Evolutionary conservation across 257 asterid species (phyloP), one percentile per base, ranked within the genome.

Genomic region (Gynochthodes officinalis): DNA sequence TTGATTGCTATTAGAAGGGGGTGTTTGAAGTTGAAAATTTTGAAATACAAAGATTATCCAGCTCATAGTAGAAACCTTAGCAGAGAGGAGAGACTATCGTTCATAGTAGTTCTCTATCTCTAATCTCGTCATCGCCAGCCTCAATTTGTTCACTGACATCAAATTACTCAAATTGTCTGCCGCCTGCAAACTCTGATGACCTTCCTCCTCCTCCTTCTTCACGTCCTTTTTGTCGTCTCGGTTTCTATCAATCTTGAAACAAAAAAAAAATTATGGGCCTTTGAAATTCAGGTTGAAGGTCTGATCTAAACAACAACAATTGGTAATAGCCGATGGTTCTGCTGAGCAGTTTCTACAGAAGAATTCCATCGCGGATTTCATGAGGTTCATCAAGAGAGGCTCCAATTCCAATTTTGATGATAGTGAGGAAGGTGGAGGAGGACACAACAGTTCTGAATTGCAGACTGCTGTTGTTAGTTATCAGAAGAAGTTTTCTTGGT

Each of bases 401-500:
- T 39, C 76, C n/a, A 83, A 82, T 43, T 25, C 79, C 21, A 64
- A 12, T 43, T 50, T 70, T 52, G 73, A 76, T 44, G 76, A 63
- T 27, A 67, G 69, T 7, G 77, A 60, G 30, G 59, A 33, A 25
- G 23, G 59, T 21, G 44, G 44, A 50, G 30, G 54, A 35, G 64
- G 32, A 21, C n/a, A 40, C 33, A 64, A 42, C 46, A 77, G 82
- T 55, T 84, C 95, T 68, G 92, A 91, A 82, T 78, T 94, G 87
- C 99, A 94, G 80, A 94, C 98, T 11, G 97, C 98, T 46, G 87
- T 95, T 8, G 97, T 95, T 42, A 69, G 79, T 68, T 95, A 91
- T 62, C 87, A 96, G 69, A 95, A 95, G 83, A 89, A 83, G 87
- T 92, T 91, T 69, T 98, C 99, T 27, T 94, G 97, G 98, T 91